Base-by-base conservation (phyloP, 176 grass and related monocot species). In the Themeda triandra region DNA sequence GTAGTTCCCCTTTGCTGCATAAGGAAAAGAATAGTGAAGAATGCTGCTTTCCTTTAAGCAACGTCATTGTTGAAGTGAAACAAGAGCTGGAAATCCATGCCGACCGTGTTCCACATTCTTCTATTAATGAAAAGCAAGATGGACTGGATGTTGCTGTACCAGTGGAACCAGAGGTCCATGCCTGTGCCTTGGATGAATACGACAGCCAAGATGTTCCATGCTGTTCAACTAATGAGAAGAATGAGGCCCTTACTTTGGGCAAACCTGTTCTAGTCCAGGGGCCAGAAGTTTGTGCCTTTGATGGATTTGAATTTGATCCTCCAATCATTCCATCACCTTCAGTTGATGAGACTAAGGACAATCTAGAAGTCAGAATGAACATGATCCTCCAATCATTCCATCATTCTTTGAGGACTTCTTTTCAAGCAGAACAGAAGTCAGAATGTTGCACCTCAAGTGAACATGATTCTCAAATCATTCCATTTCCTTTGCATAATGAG, bases 401-500 rank as follows among this genome's bases (percentile, higher is more conserved):
- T 59, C 35, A 37, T 66, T 12, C n/a, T 86, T 71, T 46, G 56
- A 72, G 54, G 7, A 86, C 44, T 72, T 45, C 33, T 81, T 66
- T 76, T 73, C 54, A 12, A 79, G 59, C 45, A 13, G 32, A 88
- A 65, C 46, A 69, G 27, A 76, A 79, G 15, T 74, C 59, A 46
- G 81, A 84, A 84, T 71, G 40, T 60, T 39, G 15, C 27, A 31
- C 53, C 28, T 74, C 69, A 29, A 28, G 27, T 44, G 53, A 86
- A 77, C 73, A 23, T 77, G 42, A 71, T 56, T 89, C 78, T 64
- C 78, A 71, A 71, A 78, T 48, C 19, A 37, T 6, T 78, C 33
- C 13, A 67, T 83, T n/a, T 42, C 68, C 83, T 83, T 79, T 10
- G 25, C 66, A 83, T 74, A 25, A 44, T 83, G 88, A 83, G 67